Base-by-base conservation (phyloP, 2,329 filamentous ascomycete species). In the Pseudohalonectria lignicola region DNA sequence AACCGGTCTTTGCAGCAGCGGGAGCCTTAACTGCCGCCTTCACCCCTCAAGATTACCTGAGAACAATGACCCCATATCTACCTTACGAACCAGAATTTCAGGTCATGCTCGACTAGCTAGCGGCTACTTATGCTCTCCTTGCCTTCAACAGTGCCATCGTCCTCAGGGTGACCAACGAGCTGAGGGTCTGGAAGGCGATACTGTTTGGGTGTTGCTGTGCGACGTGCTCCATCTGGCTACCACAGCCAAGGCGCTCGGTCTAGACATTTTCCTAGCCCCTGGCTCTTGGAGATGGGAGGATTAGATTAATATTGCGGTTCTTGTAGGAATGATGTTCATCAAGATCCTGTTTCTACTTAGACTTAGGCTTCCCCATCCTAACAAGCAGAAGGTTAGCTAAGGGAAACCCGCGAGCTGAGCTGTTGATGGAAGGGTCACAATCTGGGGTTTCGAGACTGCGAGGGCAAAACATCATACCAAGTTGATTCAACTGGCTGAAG, bases 341-440 rank as follows among this genome's bases (percentile, higher is more conserved):
- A 53, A 61, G 35, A n/a, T 51, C 13, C 52, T 47, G 3, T 63
- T 64, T 41, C 41, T 63, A 44, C 23, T 53, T 32, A 56, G 53
- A 2, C 38, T 59, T 34, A 61, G 57, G 11, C 46, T 57, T 35
- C 8, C 31, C 4, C 17, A 9, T 12, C 8, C n/a, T 10, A 17
- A 10, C n/a, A 42, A 39, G 28, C n/a, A 15, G 13, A 40, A 43
- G 26, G 16, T 6, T 19, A 7, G 8, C 12, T 35, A 26, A 36
- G 19, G 12, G 25, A 9, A 10, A 28, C 16, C n/a, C 13, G 9
- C 8, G 17, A 17, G 10, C 16, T 30, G 18, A 25, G 33, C 21
- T 35, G 16, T 25, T 25, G 12, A 18, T 11, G 33, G 11, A 10
- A 13, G 19, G n/a, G 11, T 35, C 13, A 25, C 16, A 5, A 16